Evolutionary conservation across 148 eudicot genomes (phyloP).

Genomic region (Arbutus unedo): DNA sequence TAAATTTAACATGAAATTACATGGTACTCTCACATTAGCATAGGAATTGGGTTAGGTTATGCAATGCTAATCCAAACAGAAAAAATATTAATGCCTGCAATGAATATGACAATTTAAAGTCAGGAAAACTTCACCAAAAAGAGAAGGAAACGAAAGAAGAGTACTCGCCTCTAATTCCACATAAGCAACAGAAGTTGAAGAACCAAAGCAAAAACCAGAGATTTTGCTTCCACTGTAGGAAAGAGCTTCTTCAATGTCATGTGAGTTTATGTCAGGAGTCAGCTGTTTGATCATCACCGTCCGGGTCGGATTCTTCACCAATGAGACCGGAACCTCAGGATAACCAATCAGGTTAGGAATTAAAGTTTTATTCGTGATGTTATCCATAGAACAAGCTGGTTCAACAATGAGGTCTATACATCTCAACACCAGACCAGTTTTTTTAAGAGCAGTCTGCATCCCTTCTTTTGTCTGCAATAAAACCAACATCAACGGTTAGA

Average conservation of each 20-base stretch:
- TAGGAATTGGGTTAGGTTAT: not conserved
- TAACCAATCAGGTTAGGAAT: constrained; percentile 28
- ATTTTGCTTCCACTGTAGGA: constrained; percentile 27
- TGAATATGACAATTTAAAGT: not conserved
- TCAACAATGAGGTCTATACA: constrained; percentile 3
- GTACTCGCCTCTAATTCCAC: constrained; percentile 33
- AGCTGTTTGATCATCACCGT: constrained; percentile 29
- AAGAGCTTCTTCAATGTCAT: constrained; percentile 28
- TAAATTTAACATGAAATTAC: not conserved
- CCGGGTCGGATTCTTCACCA: constrained; percentile 36
- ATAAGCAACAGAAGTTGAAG: constrained; percentile 29
- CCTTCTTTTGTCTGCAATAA: constrained; percentile 27
- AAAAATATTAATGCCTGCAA: not conserved
- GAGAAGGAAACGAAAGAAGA: not conserved
- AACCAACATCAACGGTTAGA: not conserved
- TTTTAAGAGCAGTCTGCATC: constrained; percentile 23
- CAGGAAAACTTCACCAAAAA: not conserved
- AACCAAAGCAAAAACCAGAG: constrained; percentile 29
- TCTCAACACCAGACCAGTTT: not conserved
- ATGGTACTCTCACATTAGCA: not conserved
- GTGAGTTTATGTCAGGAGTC: constrained; percentile 21
- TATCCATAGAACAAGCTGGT: constrained; percentile 13
- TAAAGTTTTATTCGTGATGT: constrained; percentile 1
- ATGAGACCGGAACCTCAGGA: constrained; percentile 24
- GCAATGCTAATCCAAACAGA: not conserved